Evolutionary conservation across 345 rosid species (phyloP), one percentile per base, ranked within the genome.

Genomic region (Acer campestre): DNA sequence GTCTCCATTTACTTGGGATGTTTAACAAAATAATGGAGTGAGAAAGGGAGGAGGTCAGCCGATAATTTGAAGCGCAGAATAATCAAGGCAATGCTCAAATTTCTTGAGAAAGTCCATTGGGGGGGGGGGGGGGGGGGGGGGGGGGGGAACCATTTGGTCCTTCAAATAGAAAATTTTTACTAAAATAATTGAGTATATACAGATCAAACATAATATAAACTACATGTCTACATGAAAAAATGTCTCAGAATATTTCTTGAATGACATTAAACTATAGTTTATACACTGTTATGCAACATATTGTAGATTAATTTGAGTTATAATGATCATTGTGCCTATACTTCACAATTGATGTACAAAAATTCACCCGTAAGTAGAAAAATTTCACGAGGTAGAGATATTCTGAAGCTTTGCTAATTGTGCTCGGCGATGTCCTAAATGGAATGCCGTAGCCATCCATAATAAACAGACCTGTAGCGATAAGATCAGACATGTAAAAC

Each of bases 401-500:
- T 76, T 82, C 58, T 85, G 93, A 53, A 83, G 83, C 83, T 79
- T 90, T 70, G 93, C 93, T 64, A 93, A 86, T 81, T 88, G 93
- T 70, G 77, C 90, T 80, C 89, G 98, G 17, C 91, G 88, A 35
- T 67, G 86, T 42, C 98, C 98, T 74, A 95, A 77, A 73, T 90
- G 90, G 78, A 87, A 84, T 48, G 94, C 98, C 0, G 98, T 89
- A 53, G 89, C 77, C 71, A 90, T 85, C 98, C 98, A 95, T 67
- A 86, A 27, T 13, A 89, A 67, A 80, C 97, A 90, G 61, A 90
- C 91, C 98, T 92, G 86, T 10, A 55, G 31, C 27, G 64, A 61
- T 63, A 31, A 27, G 64, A 75, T 20, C 20, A 58, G 18, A 35
- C 0, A 35, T 0, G 38, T 35, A 35, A 35, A 35, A 35, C 38